These are phyloP conservation scores for Sclerotinia spermophila DNA, from an alignment of 2,329 filamentous ascomycete genomes.

Conservation along the genomic window DNA sequence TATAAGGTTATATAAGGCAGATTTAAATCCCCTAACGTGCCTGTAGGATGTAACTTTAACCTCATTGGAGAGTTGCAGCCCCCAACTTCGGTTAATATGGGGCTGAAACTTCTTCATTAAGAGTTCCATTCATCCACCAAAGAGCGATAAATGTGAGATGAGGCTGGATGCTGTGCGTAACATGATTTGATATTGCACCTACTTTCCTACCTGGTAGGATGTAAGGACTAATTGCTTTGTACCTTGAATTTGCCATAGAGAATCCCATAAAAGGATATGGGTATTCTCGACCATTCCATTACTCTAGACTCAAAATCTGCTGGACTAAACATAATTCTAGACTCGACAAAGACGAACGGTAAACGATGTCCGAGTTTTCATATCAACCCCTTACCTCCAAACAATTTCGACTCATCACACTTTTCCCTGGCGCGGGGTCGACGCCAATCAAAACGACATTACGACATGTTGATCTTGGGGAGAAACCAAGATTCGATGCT, in stretches of 20 bases:
- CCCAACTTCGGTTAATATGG: no score
- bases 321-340: background rate
- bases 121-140: no score
- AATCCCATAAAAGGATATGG: background rate
- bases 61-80: no score
- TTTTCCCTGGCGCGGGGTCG: background rate
- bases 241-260: background rate
- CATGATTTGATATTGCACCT: no score
- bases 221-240: background rate
- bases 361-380: slow-evolving; percentile 4
- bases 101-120: no score
- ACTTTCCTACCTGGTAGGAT: background rate
- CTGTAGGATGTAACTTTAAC: no score
- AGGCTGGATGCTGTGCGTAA: no score
- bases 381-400: background rate
- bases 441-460: slow-evolving; percentile 11
- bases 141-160: no score
- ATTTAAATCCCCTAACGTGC: background rate
- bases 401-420: slow-evolving; percentile 18
- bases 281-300: background rate
- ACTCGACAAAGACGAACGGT: background rate
- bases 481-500: slow-evolving; percentile 7
- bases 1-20: no score
- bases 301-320: background rate
- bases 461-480: slow-evolving; percentile 7